These are phyloP conservation scores for Antitrichia curtipendula DNA, from an alignment of 225 moss, liverwort and hornwort genomes.

Conservation along the genomic window DNA sequence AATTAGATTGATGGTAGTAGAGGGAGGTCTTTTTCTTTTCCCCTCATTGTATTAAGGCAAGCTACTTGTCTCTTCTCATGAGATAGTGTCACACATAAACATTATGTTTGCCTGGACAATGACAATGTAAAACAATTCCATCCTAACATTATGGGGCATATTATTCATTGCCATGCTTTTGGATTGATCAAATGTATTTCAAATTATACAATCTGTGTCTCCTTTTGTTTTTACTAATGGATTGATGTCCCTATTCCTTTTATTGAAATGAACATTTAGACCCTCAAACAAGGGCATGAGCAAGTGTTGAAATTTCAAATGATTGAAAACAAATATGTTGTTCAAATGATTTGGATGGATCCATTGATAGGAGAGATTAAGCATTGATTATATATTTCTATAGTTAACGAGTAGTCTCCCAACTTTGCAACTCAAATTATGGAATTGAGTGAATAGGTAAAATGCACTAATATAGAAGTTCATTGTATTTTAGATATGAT, in stretches of 20 bases:
- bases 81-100: too few species aligned
- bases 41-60: too few species aligned
- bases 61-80: too few species aligned
- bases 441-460: neutral
- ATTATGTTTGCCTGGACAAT: neutral
- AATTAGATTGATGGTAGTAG: too few species aligned
- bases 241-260: accelerated
- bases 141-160: neutral
- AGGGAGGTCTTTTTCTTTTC: too few species aligned
- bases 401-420: neutral
- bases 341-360: neutral
- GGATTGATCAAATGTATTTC: neutral
- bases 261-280: too few species aligned
- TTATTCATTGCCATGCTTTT: neutral
- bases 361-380: neutral
- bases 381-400: neutral
- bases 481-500: neutral
- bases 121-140: neutral
- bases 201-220: neutral
- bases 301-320: neutral
- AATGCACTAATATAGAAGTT: accelerated
- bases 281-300: neutral
- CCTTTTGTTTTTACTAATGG: too few species aligned
- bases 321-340: neutral
- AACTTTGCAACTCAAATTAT: neutral